A percentile compares a stretch with the other conserved stretches of the same genome.
phyloP scores from a whole-genome alignment of 129 eudicot species.

The Kitagawia praeruptora region DNA sequence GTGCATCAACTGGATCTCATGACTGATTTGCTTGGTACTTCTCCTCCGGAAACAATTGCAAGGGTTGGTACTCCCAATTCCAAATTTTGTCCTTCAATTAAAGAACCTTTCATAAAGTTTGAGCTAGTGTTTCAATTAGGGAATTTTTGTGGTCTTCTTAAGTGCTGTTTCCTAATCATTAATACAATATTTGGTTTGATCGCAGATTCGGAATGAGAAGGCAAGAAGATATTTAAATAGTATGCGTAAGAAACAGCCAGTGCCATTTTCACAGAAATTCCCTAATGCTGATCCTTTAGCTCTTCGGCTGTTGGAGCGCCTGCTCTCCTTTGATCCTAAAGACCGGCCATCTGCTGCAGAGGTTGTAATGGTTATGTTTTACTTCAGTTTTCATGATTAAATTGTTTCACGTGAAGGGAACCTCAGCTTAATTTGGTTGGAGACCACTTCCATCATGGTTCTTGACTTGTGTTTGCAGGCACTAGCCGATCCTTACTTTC shows the following conservation, averaged over 20 bases:
- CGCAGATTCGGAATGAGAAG: conserved; percentile 88
- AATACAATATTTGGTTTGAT: neutral
- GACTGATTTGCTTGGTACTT: conserved; percentile 90
- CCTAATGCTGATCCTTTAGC: conserved; percentile 69
- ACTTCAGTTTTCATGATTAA: neutral
- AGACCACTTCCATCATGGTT: neutral
- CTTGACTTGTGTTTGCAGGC: conserved; percentile 40
- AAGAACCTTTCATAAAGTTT: neutral
- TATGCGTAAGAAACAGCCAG: conserved; percentile 68
- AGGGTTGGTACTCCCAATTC: conserved; percentile 38
- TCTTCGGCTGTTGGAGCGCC: conserved; percentile 71
- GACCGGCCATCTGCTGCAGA: conserved; percentile 94
- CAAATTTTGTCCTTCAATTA: neutral
- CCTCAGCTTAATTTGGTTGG: neutral
- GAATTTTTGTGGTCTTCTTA: neutral
- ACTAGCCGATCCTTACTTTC: conserved; percentile 82
- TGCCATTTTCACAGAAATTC: conserved; percentile 72
- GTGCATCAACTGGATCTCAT: conserved; percentile 82
- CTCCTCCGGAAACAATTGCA: conserved; percentile 72
- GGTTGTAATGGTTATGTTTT: conserved; percentile 18
- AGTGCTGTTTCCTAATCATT: neutral
- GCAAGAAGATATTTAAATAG: conserved; percentile 81
- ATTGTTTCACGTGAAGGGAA: neutral
- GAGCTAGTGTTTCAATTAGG: neutral
- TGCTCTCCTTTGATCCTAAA: conserved; percentile 90